Conservation (phyloP, 2,329 filamentous ascomycete species). For the Didymella keratinophila region DNA sequence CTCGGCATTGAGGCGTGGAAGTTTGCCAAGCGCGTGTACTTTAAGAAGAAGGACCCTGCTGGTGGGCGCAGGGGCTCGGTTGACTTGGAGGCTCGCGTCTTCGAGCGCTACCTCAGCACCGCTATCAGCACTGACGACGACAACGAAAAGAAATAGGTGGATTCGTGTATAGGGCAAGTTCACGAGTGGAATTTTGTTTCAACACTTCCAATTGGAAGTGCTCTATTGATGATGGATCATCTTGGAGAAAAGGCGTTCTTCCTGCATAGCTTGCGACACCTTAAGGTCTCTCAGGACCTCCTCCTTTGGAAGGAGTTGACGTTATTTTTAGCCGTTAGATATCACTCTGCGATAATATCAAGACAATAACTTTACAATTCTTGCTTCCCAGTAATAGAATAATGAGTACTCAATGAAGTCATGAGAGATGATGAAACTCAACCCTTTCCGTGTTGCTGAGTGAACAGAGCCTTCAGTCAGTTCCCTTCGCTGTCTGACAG, state of each 20-base stretch:
- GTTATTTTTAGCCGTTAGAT: slow-evolving; percentile 22
- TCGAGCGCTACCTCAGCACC: slow-evolving; percentile 45
- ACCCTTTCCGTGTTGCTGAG: not conserved
- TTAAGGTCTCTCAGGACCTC: slow-evolving; percentile 21
- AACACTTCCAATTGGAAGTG: slow-evolving; percentile 16
- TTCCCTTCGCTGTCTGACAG: not conserved
- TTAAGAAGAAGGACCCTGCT: slow-evolving; percentile 38
- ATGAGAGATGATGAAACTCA: not conserved
- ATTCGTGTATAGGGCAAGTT: not conserved
- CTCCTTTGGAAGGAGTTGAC: slow-evolving; percentile 17
- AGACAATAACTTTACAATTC: not conserved
- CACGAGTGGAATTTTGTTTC: slow-evolving; percentile 7
- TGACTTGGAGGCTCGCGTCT: slow-evolving; percentile 42
- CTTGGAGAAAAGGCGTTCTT: slow-evolving; percentile 25
- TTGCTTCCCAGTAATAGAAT: not conserved
- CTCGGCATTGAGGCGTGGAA: slow-evolving; percentile 72
- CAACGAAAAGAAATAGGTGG: slow-evolving; percentile 37
- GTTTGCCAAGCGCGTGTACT: slow-evolving; percentile 65
- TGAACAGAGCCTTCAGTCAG: not conserved
- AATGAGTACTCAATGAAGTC: not conserved
- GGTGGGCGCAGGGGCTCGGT: slow-evolving; percentile 37
- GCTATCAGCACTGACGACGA: slow-evolving; percentile 42
- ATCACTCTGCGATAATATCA: slow-evolving; percentile 21
- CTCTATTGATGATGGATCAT: slow-evolving; percentile 11
- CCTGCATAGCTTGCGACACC: slow-evolving; percentile 38